A percentile compares a stretch with the other conserved stretches of the same genome.
These are phyloP conservation scores for Sugiyamaella japonica DNA, from an alignment of 1,139 yeast species.

Conservation along the genomic window DNA sequence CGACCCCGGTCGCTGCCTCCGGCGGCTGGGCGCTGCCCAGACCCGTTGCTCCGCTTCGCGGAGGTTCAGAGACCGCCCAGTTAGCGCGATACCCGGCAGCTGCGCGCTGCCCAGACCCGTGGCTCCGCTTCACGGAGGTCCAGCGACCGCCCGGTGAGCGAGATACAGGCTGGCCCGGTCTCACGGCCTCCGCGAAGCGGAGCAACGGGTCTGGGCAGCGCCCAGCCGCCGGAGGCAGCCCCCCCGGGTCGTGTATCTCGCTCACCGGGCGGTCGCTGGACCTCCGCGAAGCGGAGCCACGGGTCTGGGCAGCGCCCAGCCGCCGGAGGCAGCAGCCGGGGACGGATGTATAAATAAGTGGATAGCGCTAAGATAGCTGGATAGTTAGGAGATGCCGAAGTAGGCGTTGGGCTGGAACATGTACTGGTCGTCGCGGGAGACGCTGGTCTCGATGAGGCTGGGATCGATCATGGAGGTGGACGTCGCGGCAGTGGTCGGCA, in stretches of 20 bases:
- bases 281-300: conserved; percentile 1
- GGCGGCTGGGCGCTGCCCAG: too few relatives aligned
- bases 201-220: too few relatives aligned
- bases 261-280: too few relatives aligned
- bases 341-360: not conserved
- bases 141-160: too few relatives aligned
- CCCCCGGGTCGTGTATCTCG: too few relatives aligned
- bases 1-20: too few relatives aligned
- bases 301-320: conserved; percentile 1
- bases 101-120: not conserved
- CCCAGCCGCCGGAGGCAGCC: too few relatives aligned
- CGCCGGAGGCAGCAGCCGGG: not conserved
- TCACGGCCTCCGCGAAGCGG: too few relatives aligned
- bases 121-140: not conserved
- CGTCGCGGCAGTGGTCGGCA: not conserved
- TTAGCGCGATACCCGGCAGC: not conserved
- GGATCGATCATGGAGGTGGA: conserved; percentile 6
- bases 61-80: too few relatives aligned
- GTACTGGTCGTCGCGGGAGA: not conserved
- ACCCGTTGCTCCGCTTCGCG: too few relatives aligned
- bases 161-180: too few relatives aligned
- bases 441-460: not conserved
- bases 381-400: not conserved
- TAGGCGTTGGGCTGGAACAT: not conserved
- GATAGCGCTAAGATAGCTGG: too few relatives aligned